Percentiles rank a stretch among this genome's conserved stretches.
Evolutionary conservation across 495 filamentous ascomycete species (phyloP).

Genomic region (Penicilliopsis zonata): DNA sequence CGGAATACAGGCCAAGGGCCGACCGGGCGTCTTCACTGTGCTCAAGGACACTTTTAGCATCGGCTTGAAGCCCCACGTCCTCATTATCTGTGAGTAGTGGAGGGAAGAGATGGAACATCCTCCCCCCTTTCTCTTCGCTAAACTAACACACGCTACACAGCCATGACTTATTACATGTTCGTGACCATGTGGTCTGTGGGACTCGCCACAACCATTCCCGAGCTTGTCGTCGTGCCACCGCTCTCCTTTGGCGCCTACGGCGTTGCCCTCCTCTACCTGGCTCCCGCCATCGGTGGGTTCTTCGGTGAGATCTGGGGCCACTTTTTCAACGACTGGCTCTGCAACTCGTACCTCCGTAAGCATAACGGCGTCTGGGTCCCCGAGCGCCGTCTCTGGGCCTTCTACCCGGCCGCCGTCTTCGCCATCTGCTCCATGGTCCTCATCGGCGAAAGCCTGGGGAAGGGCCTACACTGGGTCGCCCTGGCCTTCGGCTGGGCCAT

Average conservation of each 20-base stretch:
- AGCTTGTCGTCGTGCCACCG: background rate
- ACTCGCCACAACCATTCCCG: constrained; percentile 35
- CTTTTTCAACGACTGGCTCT: constrained; percentile 46
- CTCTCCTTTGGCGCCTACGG: background rate
- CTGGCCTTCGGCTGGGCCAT: constrained; percentile 41
- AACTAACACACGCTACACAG: too few relatives aligned
- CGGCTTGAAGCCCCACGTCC: too few relatives aligned
- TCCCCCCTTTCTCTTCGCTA: too few relatives aligned
- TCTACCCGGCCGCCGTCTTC: constrained; percentile 36
- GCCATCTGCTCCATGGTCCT: constrained; percentile 39
- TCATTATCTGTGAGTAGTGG: constrained; percentile 52
- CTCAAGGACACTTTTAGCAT: too few relatives aligned
- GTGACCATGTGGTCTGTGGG: constrained; percentile 41
- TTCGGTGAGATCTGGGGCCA: constrained; percentile 44
- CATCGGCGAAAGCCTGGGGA: constrained; percentile 41
- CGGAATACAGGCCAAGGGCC: too few relatives aligned
- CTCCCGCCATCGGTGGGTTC: constrained; percentile 38
- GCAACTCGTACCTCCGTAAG: constrained; percentile 31
- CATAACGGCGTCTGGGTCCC: constrained; percentile 45
- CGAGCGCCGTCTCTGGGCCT: constrained; percentile 43
- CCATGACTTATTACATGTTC: constrained; percentile 43
- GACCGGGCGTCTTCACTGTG: too few relatives aligned
- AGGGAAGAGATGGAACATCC: too few relatives aligned
- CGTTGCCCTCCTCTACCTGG: constrained; percentile 47
- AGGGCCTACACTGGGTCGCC: constrained; percentile 43